phyloP scores from a whole-genome alignment of 1,139 yeast genomes.

The Scheffersomyces lignicola region DNA sequence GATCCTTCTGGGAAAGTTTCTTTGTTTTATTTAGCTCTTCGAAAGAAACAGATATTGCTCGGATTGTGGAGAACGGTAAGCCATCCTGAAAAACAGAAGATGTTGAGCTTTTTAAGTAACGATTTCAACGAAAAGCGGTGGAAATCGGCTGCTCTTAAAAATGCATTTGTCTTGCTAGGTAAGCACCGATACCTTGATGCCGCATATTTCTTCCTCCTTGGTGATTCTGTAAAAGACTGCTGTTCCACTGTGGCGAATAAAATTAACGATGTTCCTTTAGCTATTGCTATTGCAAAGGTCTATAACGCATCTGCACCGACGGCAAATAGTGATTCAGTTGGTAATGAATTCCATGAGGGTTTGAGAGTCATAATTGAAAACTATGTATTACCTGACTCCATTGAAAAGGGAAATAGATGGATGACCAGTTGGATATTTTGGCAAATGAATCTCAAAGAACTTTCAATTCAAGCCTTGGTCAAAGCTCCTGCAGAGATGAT shows the following conservation, averaged over 20 bases:
- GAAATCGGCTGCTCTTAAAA: slow-evolving; percentile 86
- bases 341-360: slow-evolving; percentile 21
- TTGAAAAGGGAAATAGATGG: slow-evolving; percentile 76
- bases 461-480: slow-evolving; percentile 66
- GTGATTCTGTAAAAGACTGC: slow-evolving; percentile 72
- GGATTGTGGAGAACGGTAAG: slow-evolving; percentile 84
- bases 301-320: slow-evolving; percentile 36
- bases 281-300: slow-evolving; percentile 77
- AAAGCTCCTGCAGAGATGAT: slow-evolving; percentile 52
- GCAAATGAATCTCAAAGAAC: slow-evolving; percentile 54
- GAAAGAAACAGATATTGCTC: slow-evolving; percentile 70
- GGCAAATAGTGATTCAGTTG: slow-evolving; percentile 4
- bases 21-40: slow-evolving; percentile 73
- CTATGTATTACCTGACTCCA: slow-evolving; percentile 58
- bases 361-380: slow-evolving; percentile 50
- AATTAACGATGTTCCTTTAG: slow-evolving; percentile 66
- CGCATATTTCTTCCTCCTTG: slow-evolving; percentile 86
- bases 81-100: slow-evolving; percentile 80
- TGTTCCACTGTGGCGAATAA: slow-evolving; percentile 71
- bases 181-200: slow-evolving; percentile 87
- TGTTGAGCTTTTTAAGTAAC: slow-evolving; percentile 71
- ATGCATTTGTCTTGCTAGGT: slow-evolving; percentile 87
- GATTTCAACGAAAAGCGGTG: slow-evolving; percentile 76
- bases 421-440: slow-evolving; percentile 78
- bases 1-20: slow-evolving; percentile 77